Base-by-base conservation (phyloP, 2,329 filamentous ascomycete species). In the Calonectria naviculata region DNA sequence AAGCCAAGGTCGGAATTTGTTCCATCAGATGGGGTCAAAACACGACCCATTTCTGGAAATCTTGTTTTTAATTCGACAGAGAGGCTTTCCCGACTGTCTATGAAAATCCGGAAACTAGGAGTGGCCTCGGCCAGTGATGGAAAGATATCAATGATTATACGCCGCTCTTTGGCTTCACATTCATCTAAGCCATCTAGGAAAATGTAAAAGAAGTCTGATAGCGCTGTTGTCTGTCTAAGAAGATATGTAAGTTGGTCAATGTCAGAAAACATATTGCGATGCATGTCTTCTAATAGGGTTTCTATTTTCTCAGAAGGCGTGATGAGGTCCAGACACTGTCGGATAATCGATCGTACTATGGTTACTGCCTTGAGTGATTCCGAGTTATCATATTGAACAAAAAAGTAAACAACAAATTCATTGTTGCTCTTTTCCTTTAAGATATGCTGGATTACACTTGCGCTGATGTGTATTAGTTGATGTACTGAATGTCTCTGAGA, bases 181-280 rank as follows among this genome's bases (percentile, higher is more conserved):
- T 83, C 81, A 67, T 83, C 81, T 3, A 84, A 24, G 2, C 75
- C 81, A 73, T 84, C 82, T 36, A 84, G 76, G 2, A 83, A 63
- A 19, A 84, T 74, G 28, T 75, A 81, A 26, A 67, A 49, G n/a
- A 24, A 44, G 28, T 21, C 29, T 12, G 36, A 42, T 19, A 3
- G 8, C 24, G 28, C 21, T 12, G 56, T 65, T 54, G 56, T 65
- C 46, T n/a, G 29, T 62, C 41, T 31, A 62, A 17, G 21, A 73
- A 24, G 26, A 34, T 41, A 26, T 5, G 42, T 7, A 7, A 66
- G 29, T 4, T 44, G 19, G 10, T 47, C 56, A 38, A 42, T 38
- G 1, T 41, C 24, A 12, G 42, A 24, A 31, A 19, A 28, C 10
- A 36, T 17, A 2, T 19, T 42, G 4, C 21, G 9, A 2, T 64